Percentiles rank a stretch among this genome's conserved stretches.
Conservation (phyloP, 1,284 basidiomycete species). For the Leccinum subrobustum region DNA sequence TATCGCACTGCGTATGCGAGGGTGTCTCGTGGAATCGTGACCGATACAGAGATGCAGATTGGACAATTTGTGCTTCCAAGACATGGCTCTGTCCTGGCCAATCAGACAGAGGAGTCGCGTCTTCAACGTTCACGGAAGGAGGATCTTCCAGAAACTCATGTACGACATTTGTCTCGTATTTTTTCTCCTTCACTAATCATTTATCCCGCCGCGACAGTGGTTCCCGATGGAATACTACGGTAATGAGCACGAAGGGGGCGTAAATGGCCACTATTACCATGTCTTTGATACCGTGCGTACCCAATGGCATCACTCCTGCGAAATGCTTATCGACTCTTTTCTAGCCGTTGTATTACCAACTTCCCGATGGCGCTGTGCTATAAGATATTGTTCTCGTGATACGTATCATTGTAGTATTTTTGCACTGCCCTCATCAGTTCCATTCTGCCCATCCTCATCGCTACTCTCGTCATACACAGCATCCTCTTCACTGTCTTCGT, state of each 20-base stretch:
- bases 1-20: conserved; percentile 79
- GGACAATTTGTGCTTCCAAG: conserved; percentile 78
- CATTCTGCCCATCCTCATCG: conserved; percentile 19
- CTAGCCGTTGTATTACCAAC: conserved; percentile 66
- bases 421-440: conserved; percentile 4
- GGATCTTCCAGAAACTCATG: conserved; percentile 61
- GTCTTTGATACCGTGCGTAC: conserved; percentile 65
- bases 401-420: conserved; percentile 12
- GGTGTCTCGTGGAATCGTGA: conserved; percentile 68
- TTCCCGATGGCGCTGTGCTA: conserved; percentile 52
- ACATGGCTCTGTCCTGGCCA: conserved; percentile 49
- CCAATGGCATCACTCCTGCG: neutral
- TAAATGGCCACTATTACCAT: conserved; percentile 73
- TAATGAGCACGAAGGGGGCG: conserved; percentile 49
- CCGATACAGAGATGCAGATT: conserved; percentile 77
- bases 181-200: neutral
- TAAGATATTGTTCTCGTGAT: conserved; percentile 29
- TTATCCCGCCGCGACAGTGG: conserved; percentile 48
- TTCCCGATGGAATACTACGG: conserved; percentile 73
- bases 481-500: conserved; percentile 33
- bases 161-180: conserved; percentile 34
- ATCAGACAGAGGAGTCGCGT: conserved; percentile 61
- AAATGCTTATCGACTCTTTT: conserved; percentile 4
- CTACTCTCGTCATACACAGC: conserved; percentile 26
- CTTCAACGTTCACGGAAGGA: conserved; percentile 71